Conservation (phyloP, 1,139 yeast genomes). For the Zygoascus hellenicus region DNA sequence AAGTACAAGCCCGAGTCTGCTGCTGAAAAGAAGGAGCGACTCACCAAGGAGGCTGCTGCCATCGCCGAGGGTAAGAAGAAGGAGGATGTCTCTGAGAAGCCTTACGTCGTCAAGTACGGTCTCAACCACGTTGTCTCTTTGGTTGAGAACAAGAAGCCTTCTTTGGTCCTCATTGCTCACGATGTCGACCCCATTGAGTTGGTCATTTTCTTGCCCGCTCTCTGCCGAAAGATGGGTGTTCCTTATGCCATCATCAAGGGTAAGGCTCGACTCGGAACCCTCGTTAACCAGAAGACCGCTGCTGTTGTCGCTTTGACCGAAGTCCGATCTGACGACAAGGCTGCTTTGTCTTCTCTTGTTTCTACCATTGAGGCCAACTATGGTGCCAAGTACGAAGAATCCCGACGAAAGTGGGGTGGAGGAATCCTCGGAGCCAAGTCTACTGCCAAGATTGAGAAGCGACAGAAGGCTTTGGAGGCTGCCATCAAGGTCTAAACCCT, state of each 20-base stretch:
- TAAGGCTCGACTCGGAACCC: slow-evolving; percentile 97
- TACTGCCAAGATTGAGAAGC: slow-evolving; percentile 62
- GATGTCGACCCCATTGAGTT: slow-evolving; percentile 98
- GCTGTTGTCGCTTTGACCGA: slow-evolving; percentile 97
- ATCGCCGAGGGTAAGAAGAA: slow-evolving; percentile 96
- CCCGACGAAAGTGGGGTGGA: slow-evolving; percentile 99
- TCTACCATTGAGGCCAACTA: slow-evolving; percentile 92
- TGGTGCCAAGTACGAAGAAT: slow-evolving; percentile 85
- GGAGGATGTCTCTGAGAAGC: slow-evolving; percentile 94
- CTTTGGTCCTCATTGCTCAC: slow-evolving; percentile 93
- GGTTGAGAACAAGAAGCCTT: slow-evolving; percentile 96
- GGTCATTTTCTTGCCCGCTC: slow-evolving; percentile 94
- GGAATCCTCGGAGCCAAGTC: slow-evolving; percentile 96
- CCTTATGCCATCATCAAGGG: slow-evolving; percentile 99
- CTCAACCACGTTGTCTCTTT: slow-evolving; percentile 96
- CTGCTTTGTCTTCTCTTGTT: slow-evolving; percentile 85
- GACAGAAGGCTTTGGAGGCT: slow-evolving; percentile 44
- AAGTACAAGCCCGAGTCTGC: slow-evolving; percentile 97
- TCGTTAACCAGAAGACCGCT: slow-evolving; percentile 95
- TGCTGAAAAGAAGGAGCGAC: slow-evolving; percentile 98
- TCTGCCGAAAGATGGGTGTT: slow-evolving; percentile 98
- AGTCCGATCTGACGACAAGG: slow-evolving; percentile 88
- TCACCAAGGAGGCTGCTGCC: slow-evolving; percentile 97
- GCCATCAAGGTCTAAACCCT: slow-evolving; percentile 37
- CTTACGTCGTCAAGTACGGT: slow-evolving; percentile 94